A percentile compares a stretch with the other conserved stretches of the same genome.
These are phyloP conservation scores for Wickerhamomyces mucosus DNA, from an alignment of 805 yeast genomes.

Conservation along the genomic window DNA sequence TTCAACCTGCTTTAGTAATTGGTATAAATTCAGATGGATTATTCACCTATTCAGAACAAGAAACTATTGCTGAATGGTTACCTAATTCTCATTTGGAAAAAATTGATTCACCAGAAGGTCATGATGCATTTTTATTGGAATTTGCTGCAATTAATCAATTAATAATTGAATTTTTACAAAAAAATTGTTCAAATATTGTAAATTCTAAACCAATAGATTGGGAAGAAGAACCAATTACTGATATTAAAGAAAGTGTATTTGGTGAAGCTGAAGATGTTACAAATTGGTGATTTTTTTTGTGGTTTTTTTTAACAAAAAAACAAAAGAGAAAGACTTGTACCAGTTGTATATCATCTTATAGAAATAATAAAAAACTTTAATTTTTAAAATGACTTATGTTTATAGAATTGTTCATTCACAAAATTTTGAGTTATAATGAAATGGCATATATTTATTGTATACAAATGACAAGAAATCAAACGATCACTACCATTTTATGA, in stretches of 20 bases:
- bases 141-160: constrained; percentile 71
- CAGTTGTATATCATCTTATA: too few relatives aligned
- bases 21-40: constrained; percentile 91
- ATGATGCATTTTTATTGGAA: constrained; percentile 91
- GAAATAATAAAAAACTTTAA: too few relatives aligned
- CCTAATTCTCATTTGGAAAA: constrained; percentile 61
- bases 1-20: constrained; percentile 72
- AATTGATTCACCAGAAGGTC: constrained; percentile 91
- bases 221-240: constrained; percentile 33
- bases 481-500: too few relatives aligned
- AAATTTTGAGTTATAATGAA: too few relatives aligned
- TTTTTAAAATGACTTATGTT: too few relatives aligned
- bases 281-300: constrained; percentile 79
- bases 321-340: neutral
- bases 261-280: constrained; percentile 96
- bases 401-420: too few relatives aligned
- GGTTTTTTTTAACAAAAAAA: neutral
- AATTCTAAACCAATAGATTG: constrained; percentile 33
- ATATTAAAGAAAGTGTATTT: constrained; percentile 55
- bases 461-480: too few relatives aligned
- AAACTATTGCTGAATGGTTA: constrained; percentile 64
- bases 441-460: too few relatives aligned
- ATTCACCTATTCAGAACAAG: constrained; percentile 88
- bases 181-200: constrained; percentile 51
- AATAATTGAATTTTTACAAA: constrained; percentile 55